Conservation (phyloP, 2,329 filamentous ascomycete genomes). For the Monosporascus cannonballus region DNA sequence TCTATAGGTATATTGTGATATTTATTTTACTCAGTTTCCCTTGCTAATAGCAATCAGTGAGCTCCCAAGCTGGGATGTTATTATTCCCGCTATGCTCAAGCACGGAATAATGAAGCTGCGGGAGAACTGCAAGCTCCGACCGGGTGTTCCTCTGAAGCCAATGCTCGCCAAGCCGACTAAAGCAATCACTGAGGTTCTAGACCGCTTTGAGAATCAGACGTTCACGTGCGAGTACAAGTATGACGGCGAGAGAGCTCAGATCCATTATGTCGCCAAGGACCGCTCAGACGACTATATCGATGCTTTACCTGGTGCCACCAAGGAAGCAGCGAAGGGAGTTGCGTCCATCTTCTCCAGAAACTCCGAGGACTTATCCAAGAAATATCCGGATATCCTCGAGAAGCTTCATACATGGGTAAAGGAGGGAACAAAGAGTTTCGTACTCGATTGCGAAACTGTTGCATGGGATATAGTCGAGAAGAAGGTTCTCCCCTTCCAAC, state of each 20-base stretch:
- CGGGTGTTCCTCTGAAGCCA: conserved; percentile 90
- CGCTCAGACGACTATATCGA: conserved; percentile 63
- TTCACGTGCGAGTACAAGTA: conserved; percentile 99
- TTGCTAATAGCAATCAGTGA: conserved; percentile 56
- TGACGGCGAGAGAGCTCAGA: conserved; percentile 95
- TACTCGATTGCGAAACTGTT: conserved; percentile 97
- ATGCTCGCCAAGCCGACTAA: conserved; percentile 99
- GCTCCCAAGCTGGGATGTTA: conserved; percentile 89
- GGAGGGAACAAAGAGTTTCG: conserved; percentile 84
- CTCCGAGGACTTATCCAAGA: conserved; percentile 93
- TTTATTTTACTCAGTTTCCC: not conserved
- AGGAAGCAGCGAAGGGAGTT: conserved; percentile 65
- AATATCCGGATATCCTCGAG: conserved; percentile 90
- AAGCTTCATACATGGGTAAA: conserved; percentile 90
- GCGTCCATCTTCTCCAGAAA: conserved; percentile 95
- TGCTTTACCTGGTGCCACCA: conserved; percentile 51
- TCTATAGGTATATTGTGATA: conserved; percentile 62
- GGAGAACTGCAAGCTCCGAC: conserved; percentile 83
- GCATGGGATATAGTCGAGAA: conserved; percentile 94
- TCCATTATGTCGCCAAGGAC: conserved; percentile 89
- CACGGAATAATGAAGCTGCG: conserved; percentile 78
- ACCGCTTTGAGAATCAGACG: conserved; percentile 89
- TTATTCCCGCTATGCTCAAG: conserved; percentile 82
- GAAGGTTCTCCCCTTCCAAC: conserved; percentile 94
- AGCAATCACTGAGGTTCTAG: conserved; percentile 93